These are phyloP conservation scores for Erigeron canadensis DNA, from an alignment of 129 eudicot genomes.

Conservation along the genomic window DNA sequence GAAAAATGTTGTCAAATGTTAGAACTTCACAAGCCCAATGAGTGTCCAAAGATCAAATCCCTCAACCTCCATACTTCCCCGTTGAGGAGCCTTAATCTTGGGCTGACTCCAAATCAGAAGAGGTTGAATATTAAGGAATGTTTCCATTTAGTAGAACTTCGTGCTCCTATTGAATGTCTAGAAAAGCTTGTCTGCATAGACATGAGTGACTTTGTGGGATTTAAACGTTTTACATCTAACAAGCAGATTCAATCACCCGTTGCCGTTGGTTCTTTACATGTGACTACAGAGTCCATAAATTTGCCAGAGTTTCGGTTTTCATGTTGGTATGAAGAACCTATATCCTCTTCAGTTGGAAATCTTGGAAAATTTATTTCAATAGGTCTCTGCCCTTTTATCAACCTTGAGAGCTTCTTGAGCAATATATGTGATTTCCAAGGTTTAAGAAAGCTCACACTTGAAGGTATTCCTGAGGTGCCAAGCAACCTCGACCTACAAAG, in stretches of 20 bases:
- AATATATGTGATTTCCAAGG: background rate
- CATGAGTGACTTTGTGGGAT: background rate
- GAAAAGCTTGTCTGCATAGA: background rate
- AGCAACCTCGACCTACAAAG: conserved; percentile 1
- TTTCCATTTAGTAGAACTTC: background rate
- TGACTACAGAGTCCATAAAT: background rate
- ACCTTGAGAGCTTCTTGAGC: background rate
- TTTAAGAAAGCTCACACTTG: background rate
- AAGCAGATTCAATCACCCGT: background rate
- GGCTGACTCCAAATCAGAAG: background rate
- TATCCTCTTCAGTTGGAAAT: background rate
- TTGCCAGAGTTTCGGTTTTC: background rate
- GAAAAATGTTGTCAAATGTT: background rate
- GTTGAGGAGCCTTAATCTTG: conserved; percentile 1
- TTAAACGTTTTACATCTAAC: background rate
- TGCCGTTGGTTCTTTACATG: conserved; percentile 6
- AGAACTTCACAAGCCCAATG: background rate
- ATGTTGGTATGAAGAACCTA: conserved; percentile 1
- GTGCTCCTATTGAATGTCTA: background rate
- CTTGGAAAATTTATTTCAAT: conserved; percentile 6
- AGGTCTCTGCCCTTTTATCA: background rate
- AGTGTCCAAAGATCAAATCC: background rate
- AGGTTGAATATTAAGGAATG: background rate
- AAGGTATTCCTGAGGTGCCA: conserved; percentile 5
- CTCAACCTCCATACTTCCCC: background rate